Evolutionary conservation across 495 filamentous ascomycete genomes (phyloP).

Genomic region (Filosporella fistucella): DNA sequence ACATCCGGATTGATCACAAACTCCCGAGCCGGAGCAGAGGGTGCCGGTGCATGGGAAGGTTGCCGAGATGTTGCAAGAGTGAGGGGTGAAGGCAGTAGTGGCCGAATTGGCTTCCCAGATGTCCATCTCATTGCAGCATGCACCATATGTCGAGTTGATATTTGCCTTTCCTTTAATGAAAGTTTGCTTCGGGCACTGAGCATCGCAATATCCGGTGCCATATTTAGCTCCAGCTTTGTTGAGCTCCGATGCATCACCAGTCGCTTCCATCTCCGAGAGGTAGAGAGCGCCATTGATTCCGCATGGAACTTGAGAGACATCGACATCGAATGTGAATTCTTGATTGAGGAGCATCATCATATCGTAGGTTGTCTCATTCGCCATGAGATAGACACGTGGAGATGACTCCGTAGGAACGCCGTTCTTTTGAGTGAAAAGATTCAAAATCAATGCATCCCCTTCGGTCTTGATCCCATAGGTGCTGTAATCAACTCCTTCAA

Average conservation of each 20-base stretch:
- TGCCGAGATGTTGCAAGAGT: constrained; percentile 20
- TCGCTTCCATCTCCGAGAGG: constrained; percentile 58
- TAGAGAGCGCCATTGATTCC: constrained; percentile 73
- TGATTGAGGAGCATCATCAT: constrained; percentile 52
- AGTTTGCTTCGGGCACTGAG: constrained; percentile 59
- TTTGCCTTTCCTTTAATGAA: constrained; percentile 59
- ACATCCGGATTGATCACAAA: constrained; percentile 71
- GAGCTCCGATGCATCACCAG: constrained; percentile 48
- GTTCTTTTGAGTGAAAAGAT: constrained; percentile 43
- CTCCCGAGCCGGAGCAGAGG: constrained; percentile 35
- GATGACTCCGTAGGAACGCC: constrained; percentile 52
- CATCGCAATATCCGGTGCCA: constrained; percentile 76
- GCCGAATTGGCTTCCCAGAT: constrained; percentile 64
- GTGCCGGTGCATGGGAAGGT: constrained; percentile 11
- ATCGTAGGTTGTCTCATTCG: constrained; percentile 54
- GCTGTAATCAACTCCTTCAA: constrained; percentile 56
- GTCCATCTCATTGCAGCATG: constrained; percentile 68
- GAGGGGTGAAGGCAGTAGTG: constrained; percentile 53
- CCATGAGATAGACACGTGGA: constrained; percentile 57
- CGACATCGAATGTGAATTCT: constrained; percentile 68
- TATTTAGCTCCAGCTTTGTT: constrained; percentile 68
- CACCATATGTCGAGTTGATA: constrained; percentile 37
- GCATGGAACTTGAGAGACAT: constrained; percentile 59
- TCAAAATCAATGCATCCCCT: constrained; percentile 46
- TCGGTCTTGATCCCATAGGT: constrained; percentile 51